A percentile compares a stretch with the other conserved stretches of the same genome.
Evolutionary conservation across 352 stramenopile species (phyloP).

Genomic region (Globisporangium viniferum): DNA sequence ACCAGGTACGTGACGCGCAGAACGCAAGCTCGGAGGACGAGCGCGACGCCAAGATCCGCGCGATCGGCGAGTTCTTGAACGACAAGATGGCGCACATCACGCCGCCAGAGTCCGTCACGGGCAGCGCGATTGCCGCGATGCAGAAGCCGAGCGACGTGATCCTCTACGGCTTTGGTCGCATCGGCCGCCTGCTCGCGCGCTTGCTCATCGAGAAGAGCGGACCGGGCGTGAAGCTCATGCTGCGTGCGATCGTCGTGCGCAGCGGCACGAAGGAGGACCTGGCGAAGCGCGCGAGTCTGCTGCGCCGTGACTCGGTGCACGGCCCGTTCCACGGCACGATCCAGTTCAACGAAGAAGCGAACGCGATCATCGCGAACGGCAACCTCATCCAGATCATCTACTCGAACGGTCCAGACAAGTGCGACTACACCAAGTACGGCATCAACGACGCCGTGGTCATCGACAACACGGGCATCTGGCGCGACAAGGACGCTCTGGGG

Average conservation of each 20-base stretch:
- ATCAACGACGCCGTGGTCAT: slow-evolving; percentile 88
- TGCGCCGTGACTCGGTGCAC: slow-evolving; percentile 87
- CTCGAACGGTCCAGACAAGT: slow-evolving; percentile 77
- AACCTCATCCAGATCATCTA: slow-evolving; percentile 90
- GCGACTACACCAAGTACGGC: slow-evolving; percentile 85
- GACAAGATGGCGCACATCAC: slow-evolving; percentile 52
- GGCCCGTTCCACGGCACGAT: slow-evolving; percentile 82
- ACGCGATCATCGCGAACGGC: slow-evolving; percentile 84
- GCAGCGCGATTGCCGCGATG: slow-evolving; percentile 20
- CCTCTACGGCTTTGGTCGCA: slow-evolving; percentile 88
- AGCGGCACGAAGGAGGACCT: slow-evolving; percentile 84
- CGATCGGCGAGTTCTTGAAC: slow-evolving; percentile 54
- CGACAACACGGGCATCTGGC: slow-evolving; percentile 86
- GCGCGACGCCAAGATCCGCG: slow-evolving; percentile 43
- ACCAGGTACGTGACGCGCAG: slow-evolving; percentile 51
- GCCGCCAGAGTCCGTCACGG: slow-evolving; percentile 9
- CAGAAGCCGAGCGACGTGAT: slow-evolving; percentile 78
- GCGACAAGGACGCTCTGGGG: slow-evolving; percentile 57
- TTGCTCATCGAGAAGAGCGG: slow-evolving; percentile 86
- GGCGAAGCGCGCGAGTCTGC: slow-evolving; percentile 75
- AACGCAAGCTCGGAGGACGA: slow-evolving; percentile 25
- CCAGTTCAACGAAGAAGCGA: slow-evolving; percentile 79
- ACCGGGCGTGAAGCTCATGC: slow-evolving; percentile 81
- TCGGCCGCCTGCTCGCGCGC: slow-evolving; percentile 72
- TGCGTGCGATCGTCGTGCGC: slow-evolving; percentile 86